These are phyloP conservation scores for Trapa bicornis DNA, from an alignment of 345 rosid genomes.

Conservation along the genomic window DNA sequence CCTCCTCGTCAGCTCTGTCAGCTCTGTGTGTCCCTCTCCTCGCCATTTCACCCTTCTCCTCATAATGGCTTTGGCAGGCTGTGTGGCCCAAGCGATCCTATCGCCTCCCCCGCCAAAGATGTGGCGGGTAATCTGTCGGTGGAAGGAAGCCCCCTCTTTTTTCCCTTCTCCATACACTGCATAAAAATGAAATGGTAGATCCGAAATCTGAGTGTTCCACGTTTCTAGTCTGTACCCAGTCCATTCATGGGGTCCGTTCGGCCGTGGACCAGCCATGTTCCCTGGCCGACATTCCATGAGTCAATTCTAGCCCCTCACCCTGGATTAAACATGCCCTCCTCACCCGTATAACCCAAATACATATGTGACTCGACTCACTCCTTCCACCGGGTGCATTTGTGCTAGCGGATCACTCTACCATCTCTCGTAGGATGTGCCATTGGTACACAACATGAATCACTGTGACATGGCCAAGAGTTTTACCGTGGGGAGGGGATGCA, in stretches of 20 bases:
- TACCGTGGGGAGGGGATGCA: not conserved
- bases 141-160: not conserved
- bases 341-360: too few species aligned
- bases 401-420: too few species aligned
- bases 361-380: too few species aligned
- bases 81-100: not conserved
- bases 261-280: constrained; percentile 20
- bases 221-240: not conserved
- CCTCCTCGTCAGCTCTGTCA: too few species aligned
- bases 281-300: constrained; percentile 24
- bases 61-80: too few species aligned
- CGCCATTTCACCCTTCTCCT: too few species aligned
- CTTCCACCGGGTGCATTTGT: too few species aligned
- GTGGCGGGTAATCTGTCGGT: constrained; percentile 5
- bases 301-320: not conserved
- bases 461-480: not conserved
- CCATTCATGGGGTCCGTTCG: not conserved
- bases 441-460: not conserved
- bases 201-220: not conserved
- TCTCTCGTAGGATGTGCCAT: not conserved
- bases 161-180: not conserved
- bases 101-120: not conserved
- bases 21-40: too few species aligned
- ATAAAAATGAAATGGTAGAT: not conserved
- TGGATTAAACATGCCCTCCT: too few species aligned